phyloP scores from a whole-genome alignment of 306 rosid species.

The Rosa persica region DNA sequence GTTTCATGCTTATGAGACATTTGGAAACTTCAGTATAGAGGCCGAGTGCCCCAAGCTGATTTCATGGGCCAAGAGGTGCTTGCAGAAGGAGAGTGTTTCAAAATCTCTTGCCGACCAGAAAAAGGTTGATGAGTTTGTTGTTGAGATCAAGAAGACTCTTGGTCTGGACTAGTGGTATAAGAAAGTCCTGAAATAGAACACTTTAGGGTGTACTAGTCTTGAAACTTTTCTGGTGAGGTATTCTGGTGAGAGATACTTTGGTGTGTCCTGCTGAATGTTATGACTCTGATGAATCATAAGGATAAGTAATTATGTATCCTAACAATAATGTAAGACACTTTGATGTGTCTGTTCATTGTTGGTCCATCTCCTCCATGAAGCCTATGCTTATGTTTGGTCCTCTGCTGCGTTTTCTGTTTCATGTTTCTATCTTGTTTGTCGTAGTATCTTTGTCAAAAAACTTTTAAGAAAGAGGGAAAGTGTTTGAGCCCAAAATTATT shows the following conservation, averaged over 20 bases:
- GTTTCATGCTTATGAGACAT: slow-evolving; percentile 14
- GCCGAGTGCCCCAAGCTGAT: slow-evolving; percentile 22
- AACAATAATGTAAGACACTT: too few species aligned
- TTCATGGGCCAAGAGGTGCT: slow-evolving; percentile 25
- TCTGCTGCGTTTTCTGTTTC: too few species aligned
- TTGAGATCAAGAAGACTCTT: slow-evolving; percentile 4
- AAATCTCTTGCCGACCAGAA: slow-evolving; percentile 26
- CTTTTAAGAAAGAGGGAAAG: too few species aligned
- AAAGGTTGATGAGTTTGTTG: slow-evolving; percentile 20
- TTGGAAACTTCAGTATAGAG: slow-evolving; percentile 20
- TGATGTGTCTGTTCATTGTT: too few species aligned
- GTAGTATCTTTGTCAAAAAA: too few species aligned
- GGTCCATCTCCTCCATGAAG: too few species aligned
- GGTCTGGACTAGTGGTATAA: too few species aligned
- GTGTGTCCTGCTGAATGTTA: neutral
- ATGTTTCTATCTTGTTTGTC: too few species aligned
- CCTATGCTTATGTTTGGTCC: too few species aligned
- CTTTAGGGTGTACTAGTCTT: neutral
- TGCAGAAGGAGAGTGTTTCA: slow-evolving; percentile 18
- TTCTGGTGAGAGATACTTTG: neutral
- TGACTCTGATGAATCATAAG: neutral
- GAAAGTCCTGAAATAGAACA: too few species aligned
- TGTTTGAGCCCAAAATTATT: too few species aligned
- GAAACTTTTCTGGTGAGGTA: neutral
- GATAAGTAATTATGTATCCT: too few species aligned